Base-by-base conservation (phyloP, 257 asterid species). In the Forsythia viridissima region DNA sequence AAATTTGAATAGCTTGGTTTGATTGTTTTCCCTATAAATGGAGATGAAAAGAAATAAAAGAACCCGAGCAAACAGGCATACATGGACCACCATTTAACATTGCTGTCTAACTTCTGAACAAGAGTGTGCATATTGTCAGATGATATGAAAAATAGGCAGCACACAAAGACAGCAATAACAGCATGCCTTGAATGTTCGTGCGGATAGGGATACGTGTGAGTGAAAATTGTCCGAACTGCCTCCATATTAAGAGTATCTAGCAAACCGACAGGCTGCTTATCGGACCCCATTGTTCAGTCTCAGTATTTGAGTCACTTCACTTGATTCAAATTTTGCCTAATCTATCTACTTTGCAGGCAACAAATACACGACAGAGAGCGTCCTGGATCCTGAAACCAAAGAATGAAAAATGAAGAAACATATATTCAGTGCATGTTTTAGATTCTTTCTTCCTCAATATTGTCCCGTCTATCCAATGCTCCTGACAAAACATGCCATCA, bases 31-130 rank as follows among this genome's bases (percentile, higher is more conserved):
- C 99, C 99, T 41, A 96, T 90, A 80, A 93, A 96, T 3, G 99
- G 98, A 67, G 99, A 92, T 52, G 99, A 96, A 83, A 96, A 96
- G 91, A 93, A 96, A 83, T 96, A 96, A 90, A 96, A 96, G 91
- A 93, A 96, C 40, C 99, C 99, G 70, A 96, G 95, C 89, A 96
- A 85, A 80, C 99, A 96, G 41, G 93, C 98, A 43, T 96, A 96
- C 96, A 96, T 96, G 44, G 99, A 96, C 99, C 99, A 96, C 99
- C 99, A 96, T 81, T 96, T 96, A 41, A 93, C 73, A 81, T 96
- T 96, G 96, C 95, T 96, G 92, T 96, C 99, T 77, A 96, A 79
- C 80, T 96, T 96, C 91, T 93, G 98, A 82, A 96, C 78, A 82
- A 96, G 99, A 4, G 99, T 93, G 77, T 96, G 98, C 92, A 96